Percentiles rank a stretch among this genome's conserved stretches.
These are phyloP conservation scores for Styphnolobium japonicum DNA, from an alignment of 306 rosid species.

Conservation along the genomic window DNA sequence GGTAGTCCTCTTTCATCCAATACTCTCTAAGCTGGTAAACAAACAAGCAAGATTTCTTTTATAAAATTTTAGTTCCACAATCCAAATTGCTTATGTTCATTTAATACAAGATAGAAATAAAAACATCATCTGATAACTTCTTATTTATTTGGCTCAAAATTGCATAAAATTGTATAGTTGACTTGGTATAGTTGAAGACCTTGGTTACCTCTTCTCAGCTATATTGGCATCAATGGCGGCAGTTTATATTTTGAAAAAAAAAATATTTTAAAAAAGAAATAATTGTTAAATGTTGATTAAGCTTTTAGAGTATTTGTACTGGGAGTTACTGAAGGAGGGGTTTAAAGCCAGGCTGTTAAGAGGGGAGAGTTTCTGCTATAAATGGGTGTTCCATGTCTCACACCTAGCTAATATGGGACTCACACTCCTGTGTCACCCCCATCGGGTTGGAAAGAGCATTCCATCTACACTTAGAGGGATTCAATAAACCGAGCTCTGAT, in stretches of 20 bases:
- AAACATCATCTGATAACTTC: neutral
- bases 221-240: neutral
- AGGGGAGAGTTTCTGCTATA: neutral
- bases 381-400: neutral
- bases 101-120: neutral
- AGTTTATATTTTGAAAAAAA: neutral
- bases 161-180: neutral
- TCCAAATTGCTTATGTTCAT: neutral
- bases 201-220: neutral
- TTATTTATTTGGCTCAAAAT: neutral
- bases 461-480: neutral
- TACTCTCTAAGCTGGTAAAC: neutral
- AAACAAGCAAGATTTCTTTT: neutral
- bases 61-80: neutral
- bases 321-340: neutral
- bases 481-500: neutral
- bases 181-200: neutral
- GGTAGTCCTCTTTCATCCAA: neutral
- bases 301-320: neutral
- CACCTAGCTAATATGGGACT: neutral
- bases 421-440: neutral
- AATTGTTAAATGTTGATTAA: neutral
- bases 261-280: neutral
- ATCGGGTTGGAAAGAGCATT: neutral
- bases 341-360: neutral